A percentile compares a stretch with the other conserved stretches of the same genome.
phyloP scores from a whole-genome alignment of 768 basidiomycete genomes.

The Suillus cothurnatus region DNA sequence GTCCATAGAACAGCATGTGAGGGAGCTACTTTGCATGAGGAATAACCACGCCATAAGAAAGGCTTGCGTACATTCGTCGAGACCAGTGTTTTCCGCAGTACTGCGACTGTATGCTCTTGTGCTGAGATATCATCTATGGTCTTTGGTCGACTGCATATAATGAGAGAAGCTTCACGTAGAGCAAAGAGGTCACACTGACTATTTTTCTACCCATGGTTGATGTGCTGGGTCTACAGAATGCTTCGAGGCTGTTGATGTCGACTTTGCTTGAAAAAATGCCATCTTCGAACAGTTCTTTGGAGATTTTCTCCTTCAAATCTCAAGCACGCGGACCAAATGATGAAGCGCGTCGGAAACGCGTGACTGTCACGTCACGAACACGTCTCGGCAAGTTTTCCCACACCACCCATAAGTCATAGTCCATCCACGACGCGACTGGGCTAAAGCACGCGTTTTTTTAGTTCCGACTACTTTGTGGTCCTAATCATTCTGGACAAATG shows the following conservation, averaged over 20 bases:
- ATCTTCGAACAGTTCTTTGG: slow-evolving; percentile 33
- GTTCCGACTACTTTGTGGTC: slow-evolving; percentile 12
- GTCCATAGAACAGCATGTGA: slow-evolving; percentile 99
- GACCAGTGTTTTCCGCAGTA: slow-evolving; percentile 86
- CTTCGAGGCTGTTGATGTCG: slow-evolving; percentile 43
- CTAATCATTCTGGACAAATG: slow-evolving; percentile 21
- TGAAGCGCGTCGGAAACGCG: slow-evolving; percentile 49
- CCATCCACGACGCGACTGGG: slow-evolving; percentile 18
- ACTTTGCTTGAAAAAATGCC: slow-evolving; percentile 65
- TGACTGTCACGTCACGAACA: slow-evolving; percentile 41
- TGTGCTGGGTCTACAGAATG: slow-evolving; percentile 55
- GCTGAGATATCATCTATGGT: slow-evolving; percentile 98
- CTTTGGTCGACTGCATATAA: slow-evolving; percentile 76
- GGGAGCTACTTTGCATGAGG: slow-evolving; percentile 66
- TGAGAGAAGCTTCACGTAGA: slow-evolving; percentile 8
- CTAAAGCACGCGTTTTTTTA: slow-evolving; percentile 20
- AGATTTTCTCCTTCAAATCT: not conserved
- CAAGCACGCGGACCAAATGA: not conserved
- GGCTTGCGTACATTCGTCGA: slow-evolving; percentile 78
- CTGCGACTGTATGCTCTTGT: slow-evolving; percentile 94
- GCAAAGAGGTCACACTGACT: slow-evolving; percentile 53
- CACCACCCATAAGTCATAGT: slow-evolving; percentile 15
- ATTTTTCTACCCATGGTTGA: slow-evolving; percentile 99
- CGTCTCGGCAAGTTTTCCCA: slow-evolving; percentile 36
- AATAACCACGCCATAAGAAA: not conserved